phyloP scores from a whole-genome alignment of 2,329 filamentous ascomycete species.

The Zasmidium cellare region DNA sequence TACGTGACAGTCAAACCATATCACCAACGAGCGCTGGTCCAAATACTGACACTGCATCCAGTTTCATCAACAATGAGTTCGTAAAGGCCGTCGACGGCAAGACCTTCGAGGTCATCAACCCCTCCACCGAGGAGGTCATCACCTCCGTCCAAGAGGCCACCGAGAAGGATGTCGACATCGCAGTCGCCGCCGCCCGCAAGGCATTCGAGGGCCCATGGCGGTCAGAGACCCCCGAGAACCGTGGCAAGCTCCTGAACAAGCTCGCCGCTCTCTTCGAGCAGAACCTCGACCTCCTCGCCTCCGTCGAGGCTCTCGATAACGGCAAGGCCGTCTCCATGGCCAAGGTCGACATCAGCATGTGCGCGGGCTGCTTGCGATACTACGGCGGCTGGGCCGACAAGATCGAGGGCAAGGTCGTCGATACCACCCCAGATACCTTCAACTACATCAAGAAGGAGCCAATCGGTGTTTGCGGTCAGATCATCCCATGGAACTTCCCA shows the following conservation, averaged over 20 bases:
- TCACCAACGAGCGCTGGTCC: not conserved
- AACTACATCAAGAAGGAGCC: conserved; percentile 82
- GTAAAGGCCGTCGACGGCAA: conserved; percentile 80
- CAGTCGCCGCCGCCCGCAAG: conserved; percentile 80
- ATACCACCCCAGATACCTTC: conserved; percentile 75
- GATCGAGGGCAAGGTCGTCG: conserved; percentile 82
- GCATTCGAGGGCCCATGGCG: conserved; percentile 74
- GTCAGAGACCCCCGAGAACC: conserved; percentile 68
- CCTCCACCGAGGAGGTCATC: conserved; percentile 80
- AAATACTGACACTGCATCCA: conserved; percentile 34
- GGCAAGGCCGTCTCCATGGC: conserved; percentile 79
- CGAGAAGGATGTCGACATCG: conserved; percentile 80
- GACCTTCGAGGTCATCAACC: conserved; percentile 92
- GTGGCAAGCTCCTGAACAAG: conserved; percentile 69
- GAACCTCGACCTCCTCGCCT: conserved; percentile 72
- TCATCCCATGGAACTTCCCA: conserved; percentile 61
- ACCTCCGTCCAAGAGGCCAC: conserved; percentile 78
- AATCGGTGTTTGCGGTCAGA: conserved; percentile 68
- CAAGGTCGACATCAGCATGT: conserved; percentile 70
- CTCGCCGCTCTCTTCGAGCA: conserved; percentile 79
- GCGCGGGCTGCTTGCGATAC: conserved; percentile 74
- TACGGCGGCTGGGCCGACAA: conserved; percentile 92
- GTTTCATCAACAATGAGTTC: conserved; percentile 93
- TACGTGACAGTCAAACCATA: conserved; percentile 38
- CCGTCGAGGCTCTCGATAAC: conserved; percentile 85